Conservation (phyloP, 148 eudicot species). For the Simmondsia chinensis region DNA sequence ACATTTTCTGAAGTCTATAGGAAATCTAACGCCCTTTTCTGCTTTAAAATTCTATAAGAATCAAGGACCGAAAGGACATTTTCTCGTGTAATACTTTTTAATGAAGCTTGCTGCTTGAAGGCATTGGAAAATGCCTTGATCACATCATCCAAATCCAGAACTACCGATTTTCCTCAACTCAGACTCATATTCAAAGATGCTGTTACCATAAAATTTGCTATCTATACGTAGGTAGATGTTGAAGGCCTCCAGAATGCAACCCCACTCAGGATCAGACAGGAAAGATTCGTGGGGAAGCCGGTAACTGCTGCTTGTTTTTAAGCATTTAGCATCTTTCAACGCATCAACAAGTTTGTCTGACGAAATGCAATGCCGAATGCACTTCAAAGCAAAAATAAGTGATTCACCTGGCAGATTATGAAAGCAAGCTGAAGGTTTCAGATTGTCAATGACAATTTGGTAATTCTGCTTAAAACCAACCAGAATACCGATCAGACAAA, state of each 20-base stretch:
- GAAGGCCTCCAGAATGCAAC: constrained; percentile 34
- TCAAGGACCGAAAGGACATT: constrained; percentile 19
- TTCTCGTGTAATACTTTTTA: constrained; percentile 14
- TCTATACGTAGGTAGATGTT: constrained; percentile 25
- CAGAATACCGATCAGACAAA: constrained; percentile 30
- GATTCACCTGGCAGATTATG: constrained; percentile 10
- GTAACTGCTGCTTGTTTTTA: constrained; percentile 28
- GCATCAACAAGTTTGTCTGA: constrained; percentile 11
- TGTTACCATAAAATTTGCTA: constrained; percentile 17
- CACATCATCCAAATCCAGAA: constrained; percentile 25
- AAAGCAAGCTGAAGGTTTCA: constrained; percentile 18
- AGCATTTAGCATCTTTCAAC: constrained; percentile 18
- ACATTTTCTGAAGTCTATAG: constrained; percentile 14
- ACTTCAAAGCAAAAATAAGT: constrained; percentile 20
- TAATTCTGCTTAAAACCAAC: constrained; percentile 16
- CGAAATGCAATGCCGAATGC: constrained; percentile 10
- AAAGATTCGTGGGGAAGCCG: constrained; percentile 24
- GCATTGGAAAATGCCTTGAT: constrained; percentile 13
- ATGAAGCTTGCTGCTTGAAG: constrained; percentile 25
- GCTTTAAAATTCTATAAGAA: constrained; percentile 17
- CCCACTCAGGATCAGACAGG: constrained; percentile 28
- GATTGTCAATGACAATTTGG: constrained; percentile 16
- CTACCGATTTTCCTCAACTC: constrained; percentile 24
- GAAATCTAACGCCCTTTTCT: constrained; percentile 10
- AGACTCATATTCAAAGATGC: constrained; percentile 9